A percentile compares a stretch with the other conserved stretches of the same genome.
Conservation (phyloP, 2,329 filamentous ascomycete genomes). For the Ramularia collo-cygni region DNA sequence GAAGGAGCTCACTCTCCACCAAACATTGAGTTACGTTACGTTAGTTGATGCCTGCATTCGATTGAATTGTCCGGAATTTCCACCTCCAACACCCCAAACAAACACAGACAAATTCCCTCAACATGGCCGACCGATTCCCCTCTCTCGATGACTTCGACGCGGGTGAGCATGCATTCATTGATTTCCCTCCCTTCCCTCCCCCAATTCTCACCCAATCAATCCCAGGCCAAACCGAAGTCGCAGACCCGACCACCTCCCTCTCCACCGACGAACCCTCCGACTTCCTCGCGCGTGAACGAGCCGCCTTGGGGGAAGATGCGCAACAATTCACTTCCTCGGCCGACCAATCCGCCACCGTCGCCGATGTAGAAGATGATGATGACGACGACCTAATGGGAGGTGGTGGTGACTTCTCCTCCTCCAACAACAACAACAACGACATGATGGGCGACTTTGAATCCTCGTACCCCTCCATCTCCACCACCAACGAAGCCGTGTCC, state of each 20-base stretch:
- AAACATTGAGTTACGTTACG: no score
- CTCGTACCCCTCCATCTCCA: conserved; percentile 80
- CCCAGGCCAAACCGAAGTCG: conserved; percentile 61
- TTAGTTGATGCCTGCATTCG: no score
- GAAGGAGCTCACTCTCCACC: no score
- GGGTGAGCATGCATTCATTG: conserved; percentile 31
- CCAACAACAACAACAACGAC: conserved; percentile 33
- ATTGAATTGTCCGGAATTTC: no score
- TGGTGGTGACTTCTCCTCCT: conserved; percentile 35
- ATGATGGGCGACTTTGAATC: conserved; percentile 65
- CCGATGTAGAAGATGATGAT: conserved; percentile 50
- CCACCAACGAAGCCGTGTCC: conserved; percentile 64
- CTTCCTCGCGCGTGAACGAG: conserved; percentile 88
- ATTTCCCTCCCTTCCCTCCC: conserved; percentile 10
- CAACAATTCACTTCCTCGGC: conserved; percentile 76
- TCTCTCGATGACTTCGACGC: conserved; percentile 48
- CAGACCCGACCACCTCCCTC: conserved; percentile 44
- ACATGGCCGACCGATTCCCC: conserved; percentile 47
- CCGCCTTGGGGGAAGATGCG: conserved; percentile 84
- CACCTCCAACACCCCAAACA: conserved; percentile 2
- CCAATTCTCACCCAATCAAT: not conserved
- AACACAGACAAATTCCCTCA: conserved; percentile 10
- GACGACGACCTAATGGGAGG: conserved; percentile 62
- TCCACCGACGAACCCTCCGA: conserved; percentile 62
- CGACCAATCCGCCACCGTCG: conserved; percentile 59